Base-by-base conservation (phyloP, 2,329 filamentous ascomycete genomes). In the Alternaria infectoria region DNA sequence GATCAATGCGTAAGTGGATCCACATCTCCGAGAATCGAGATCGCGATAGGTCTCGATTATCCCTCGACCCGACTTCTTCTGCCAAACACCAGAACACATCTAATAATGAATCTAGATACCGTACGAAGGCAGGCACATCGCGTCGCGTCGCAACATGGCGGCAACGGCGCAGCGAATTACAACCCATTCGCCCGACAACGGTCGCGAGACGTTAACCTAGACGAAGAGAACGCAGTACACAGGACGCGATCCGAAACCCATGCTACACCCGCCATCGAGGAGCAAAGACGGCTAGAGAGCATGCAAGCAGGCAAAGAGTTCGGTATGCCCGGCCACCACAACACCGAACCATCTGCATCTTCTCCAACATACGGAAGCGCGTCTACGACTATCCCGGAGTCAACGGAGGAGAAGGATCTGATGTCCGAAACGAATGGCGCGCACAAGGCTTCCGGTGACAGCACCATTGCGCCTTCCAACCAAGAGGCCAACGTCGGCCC, bases 121-220 rank as follows among this genome's bases (percentile, higher is more conserved):
- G 74, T 80, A 69, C 73, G 77, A 61, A 75, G 71, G 44, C 72
- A 79, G 57, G 78, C 78, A 57, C 72, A 77, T 70, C 75, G 76
- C 58, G 69, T 73, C 47, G 78, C 78, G n/a, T 78, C 76, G 54
- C 67, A 64, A 17, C 64, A 65, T 6, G 66, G 65, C 26, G 64
- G 68, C 6, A 69, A 71, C 59, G 73, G 73, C 15, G 49, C 65
- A 11, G 32, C 67, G 32, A 77, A 78, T 51, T 78, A 74, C 69
- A 79, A 80, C 30, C 77, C 77, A 1, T 80, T 79, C 45, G 76
- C 77, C 19, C 66, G 76, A 28, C 63, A 65, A 44, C 68, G 70
- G 30, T 76, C 76, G 19, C 67, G 69, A 50, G 72, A 73, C 23
- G 61, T 67, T 5, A 58, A 66, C 46, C 25, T 60, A n/a, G 78